Evolutionary conservation across 495 filamentous ascomycete species (phyloP), one percentile per base, ranked within the genome.

Genomic region (Aspergillus nidulans): DNA sequence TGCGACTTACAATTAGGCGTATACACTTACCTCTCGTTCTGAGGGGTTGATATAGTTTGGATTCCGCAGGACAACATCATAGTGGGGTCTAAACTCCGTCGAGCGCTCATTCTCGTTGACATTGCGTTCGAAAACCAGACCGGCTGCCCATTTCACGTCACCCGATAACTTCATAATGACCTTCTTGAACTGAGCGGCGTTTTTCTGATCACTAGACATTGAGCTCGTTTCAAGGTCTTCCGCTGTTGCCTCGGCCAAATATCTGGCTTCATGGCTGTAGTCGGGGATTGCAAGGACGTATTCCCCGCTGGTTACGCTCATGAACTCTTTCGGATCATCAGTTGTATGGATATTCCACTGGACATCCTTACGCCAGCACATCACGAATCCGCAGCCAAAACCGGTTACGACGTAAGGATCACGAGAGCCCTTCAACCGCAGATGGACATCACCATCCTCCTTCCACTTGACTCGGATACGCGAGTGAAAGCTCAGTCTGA

Each of bases 111-210:
- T 83, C 25, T 73, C 66, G 39, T 77, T 74, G 28, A 90, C 68
- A 55, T 92, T 87, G 51, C 88, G 81, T 68, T 98, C 92, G 67
- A 97, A 97, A 46, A 96, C 87, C 30, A 98, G 78, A 1, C 94
- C 94, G 19, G 90, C 86, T 57, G 89, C 73, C 88, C 90, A 95
- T 68, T 87, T 86, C 8, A 98, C 92, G 59, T 91, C 91, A 6
- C 94, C 94, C 6, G 92, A 96, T 8, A 98, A 80, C 67, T 98
- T 98, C 94, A 97, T 97, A 52, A 97, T 78, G 15, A 97, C 92
- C 67, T 98, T 98, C 67, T 95, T 92, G 78, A 98, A 97, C 7
- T 88, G 75, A 4, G 90, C 87, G 0, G 85, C 82, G 30, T 87
- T 82, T 63, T 87, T 89, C 61, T 81, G 76, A 59, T 82, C 86